Percentiles rank a stretch among this genome's conserved stretches.
phyloP scores from a whole-genome alignment of 2,329 filamentous ascomycete genomes.

The Diaporthe citri region DNA sequence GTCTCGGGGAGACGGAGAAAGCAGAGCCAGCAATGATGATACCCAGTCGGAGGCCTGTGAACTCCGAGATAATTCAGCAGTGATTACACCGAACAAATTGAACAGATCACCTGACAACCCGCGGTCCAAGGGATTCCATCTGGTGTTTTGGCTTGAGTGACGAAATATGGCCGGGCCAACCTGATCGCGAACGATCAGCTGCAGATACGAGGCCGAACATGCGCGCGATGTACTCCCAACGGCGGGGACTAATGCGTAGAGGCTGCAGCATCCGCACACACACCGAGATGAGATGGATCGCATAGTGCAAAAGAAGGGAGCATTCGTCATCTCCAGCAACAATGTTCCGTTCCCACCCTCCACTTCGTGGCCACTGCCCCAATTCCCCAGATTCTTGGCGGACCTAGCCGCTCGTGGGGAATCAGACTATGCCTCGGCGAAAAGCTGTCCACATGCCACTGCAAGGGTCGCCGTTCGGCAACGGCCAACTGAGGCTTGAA shows the following conservation, averaged over 20 bases:
- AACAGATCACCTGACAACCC: background rate
- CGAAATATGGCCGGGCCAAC: background rate
- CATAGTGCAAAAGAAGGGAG: constrained; percentile 11
- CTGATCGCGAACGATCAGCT: constrained; percentile 1
- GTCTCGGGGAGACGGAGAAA: background rate
- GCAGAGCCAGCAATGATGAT: constrained; percentile 2
- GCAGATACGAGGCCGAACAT: constrained; percentile 11
- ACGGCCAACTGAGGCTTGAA: constrained; percentile 22
- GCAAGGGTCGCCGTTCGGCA: constrained; percentile 13
- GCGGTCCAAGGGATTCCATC: background rate
- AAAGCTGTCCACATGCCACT: constrained; percentile 24
- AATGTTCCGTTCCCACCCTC: constrained; percentile 17
- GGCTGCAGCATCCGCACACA: constrained; percentile 6
- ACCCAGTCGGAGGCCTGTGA: constrained; percentile 12
- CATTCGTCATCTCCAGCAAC: constrained; percentile 19
- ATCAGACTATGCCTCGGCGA: constrained; percentile 27
- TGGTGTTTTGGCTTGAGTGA: constrained; percentile 10
- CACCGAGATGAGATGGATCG: constrained; percentile 26
- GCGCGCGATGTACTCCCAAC: constrained; percentile 1
- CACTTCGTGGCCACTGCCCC: constrained; percentile 14
- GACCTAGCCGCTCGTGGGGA: constrained; percentile 14
- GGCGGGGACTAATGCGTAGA: constrained; percentile 23
- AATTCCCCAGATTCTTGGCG: constrained; percentile 32
- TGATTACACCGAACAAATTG: background rate
- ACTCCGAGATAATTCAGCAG: background rate